phyloP scores from a whole-genome alignment of 169 alveolate genomes.

The Blepharisma undulans region DNA sequence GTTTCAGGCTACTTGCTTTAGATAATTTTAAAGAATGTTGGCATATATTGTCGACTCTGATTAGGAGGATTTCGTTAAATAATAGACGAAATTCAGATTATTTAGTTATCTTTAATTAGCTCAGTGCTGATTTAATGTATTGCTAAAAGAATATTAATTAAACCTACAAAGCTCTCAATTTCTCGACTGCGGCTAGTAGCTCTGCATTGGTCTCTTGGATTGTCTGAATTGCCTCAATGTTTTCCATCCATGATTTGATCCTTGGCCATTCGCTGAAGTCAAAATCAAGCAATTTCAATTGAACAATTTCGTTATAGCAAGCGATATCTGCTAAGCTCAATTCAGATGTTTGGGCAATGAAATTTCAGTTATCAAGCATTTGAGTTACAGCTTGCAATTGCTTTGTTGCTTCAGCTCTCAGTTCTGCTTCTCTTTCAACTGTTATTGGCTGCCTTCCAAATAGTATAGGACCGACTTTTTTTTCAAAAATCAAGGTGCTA shows the following conservation, averaged over 20 bases:
- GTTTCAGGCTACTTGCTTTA: too few species aligned
- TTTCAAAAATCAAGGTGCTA: neutral
- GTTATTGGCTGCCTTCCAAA: neutral
- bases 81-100: too few species aligned
- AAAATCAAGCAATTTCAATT: neutral
- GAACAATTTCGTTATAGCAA: slow-evolving; percentile 9
- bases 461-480: neutral
- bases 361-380: neutral
- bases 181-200: neutral
- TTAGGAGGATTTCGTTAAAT: too few species aligned
- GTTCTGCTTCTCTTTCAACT: neutral
- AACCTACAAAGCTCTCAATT: neutral
- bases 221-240: neutral
- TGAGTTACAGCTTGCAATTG: neutral
- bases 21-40: too few species aligned
- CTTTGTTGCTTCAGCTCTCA: neutral
- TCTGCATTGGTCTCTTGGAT: neutral
- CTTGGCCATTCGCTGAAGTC: neutral
- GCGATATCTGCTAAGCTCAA: neutral
- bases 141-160: too few species aligned
- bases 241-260: neutral
- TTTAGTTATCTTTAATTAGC: too few species aligned
- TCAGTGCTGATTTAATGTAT: too few species aligned
- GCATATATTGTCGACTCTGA: too few species aligned
- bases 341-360: neutral